phyloP scores from a whole-genome alignment of 1,284 basidiomycete genomes.

The Puccinia sorghi region DNA sequence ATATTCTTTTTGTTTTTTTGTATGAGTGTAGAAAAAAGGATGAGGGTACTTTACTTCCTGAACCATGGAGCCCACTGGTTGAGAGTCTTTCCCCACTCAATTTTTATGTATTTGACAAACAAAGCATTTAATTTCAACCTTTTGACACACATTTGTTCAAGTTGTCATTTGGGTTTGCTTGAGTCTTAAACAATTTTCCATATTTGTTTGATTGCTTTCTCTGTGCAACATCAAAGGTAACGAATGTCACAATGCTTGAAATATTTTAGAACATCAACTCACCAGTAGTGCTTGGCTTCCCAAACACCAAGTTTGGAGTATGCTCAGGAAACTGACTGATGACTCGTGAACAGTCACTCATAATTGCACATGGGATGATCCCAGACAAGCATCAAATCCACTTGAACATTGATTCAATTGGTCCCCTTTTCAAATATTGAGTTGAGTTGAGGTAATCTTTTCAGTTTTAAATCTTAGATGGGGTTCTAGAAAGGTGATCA shows the following conservation, averaged over 20 bases:
- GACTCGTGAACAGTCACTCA: neutral
- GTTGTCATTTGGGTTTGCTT: neutral
- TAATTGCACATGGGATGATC: neutral
- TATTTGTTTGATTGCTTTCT: neutral
- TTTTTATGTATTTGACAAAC: neutral
- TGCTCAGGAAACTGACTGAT: too few relatives aligned
- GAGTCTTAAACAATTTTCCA: neutral
- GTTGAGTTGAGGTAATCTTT: too few relatives aligned
- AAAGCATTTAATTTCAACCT: neutral
- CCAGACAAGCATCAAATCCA: neutral
- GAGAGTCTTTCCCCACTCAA: neutral
- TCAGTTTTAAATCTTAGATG: too few relatives aligned
- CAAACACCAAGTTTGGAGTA: too few relatives aligned
- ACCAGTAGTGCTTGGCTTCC: neutral
- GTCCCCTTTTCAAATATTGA: neutral
- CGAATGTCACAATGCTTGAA: neutral
- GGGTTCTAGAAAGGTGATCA: too few relatives aligned
- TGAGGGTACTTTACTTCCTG: neutral
- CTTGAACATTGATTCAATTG: neutral
- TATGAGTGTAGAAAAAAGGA: neutral
- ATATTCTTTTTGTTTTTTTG: too few relatives aligned
- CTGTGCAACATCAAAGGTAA: neutral
- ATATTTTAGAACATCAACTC: neutral
- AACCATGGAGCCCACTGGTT: neutral
- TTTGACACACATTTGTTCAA: neutral